These are phyloP conservation scores for Nicotiana undulata DNA, from an alignment of 257 asterid genomes.

Conservation along the genomic window DNA sequence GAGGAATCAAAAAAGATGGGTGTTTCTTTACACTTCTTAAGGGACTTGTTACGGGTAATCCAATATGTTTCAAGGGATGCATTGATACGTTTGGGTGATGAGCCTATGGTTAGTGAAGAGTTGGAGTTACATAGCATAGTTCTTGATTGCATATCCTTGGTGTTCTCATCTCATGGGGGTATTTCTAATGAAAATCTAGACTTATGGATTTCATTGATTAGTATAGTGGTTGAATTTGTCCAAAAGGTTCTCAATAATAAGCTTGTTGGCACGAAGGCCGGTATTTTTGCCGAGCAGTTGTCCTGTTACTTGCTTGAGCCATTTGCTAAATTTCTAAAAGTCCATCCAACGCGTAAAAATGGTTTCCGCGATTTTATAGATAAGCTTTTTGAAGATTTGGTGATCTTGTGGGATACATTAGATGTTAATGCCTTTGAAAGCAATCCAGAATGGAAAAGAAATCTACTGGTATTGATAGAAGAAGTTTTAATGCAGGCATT, in stretches of 20 bases:
- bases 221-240: conserved; percentile 42
- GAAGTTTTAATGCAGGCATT: conserved; percentile 80
- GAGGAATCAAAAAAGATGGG: conserved; percentile 54
- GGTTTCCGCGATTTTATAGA: conserved; percentile 64
- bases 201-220: conserved; percentile 51
- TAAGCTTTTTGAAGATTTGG: conserved; percentile 67
- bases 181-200: conserved; percentile 62
- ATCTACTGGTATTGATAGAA: conserved; percentile 40
- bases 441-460: conserved; percentile 30
- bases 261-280: conserved; percentile 36
- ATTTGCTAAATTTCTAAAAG: conserved; percentile 66
- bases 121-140: conserved; percentile 38
- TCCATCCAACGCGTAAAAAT: conserved; percentile 67
- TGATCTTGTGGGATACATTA: conserved; percentile 45
- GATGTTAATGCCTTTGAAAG: conserved; percentile 23
- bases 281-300: conserved; percentile 36
- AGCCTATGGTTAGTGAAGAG: conserved; percentile 19
- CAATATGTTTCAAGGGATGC: conserved; percentile 44
- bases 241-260: conserved; percentile 33
- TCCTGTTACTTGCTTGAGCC: conserved; percentile 59
- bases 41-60: conserved; percentile 61
- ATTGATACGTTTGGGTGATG: conserved; percentile 17
- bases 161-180: conserved; percentile 71
- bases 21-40: conserved; percentile 41
- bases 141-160: conserved; percentile 47